These are phyloP conservation scores for Claviceps arundinis DNA, from an alignment of 2,329 filamentous ascomycete genomes.

Conservation along the genomic window DNA sequence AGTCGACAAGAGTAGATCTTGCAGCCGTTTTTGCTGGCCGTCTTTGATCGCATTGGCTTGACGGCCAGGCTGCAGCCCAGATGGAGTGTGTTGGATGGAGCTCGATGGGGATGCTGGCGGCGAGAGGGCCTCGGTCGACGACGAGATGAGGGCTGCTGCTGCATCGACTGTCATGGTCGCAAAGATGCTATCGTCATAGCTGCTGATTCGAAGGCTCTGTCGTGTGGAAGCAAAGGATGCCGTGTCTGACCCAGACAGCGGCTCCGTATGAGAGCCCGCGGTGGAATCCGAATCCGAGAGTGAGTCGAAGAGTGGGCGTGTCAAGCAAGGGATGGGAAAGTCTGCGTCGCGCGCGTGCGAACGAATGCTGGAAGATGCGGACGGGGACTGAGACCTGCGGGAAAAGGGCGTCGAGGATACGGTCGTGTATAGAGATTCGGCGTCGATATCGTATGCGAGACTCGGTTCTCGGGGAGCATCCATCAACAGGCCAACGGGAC, in stretches of 20 bases:
- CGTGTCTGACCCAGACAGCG: neutral
- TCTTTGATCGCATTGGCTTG: neutral
- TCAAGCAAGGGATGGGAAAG: neutral
- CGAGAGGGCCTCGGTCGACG: slow-evolving; percentile 1
- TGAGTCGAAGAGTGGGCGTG: neutral
- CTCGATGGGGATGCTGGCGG: neutral
- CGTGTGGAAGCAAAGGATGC: neutral
- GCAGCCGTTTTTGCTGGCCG: slow-evolving; percentile 10
- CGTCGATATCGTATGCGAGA: slow-evolving; percentile 4
- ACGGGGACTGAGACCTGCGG: neutral
- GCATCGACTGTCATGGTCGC: slow-evolving; percentile 7
- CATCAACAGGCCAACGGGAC: neutral
- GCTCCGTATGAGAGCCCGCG: neutral
- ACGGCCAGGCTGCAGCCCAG: neutral
- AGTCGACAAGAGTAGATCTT: slow-evolving; percentile 26
- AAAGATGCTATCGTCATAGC: slow-evolving; percentile 5
- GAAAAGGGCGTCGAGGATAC: neutral
- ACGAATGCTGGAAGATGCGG: neutral
- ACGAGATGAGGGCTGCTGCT: slow-evolving; percentile 4
- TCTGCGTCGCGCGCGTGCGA: neutral
- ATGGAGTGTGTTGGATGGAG: neutral
- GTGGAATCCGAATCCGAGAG: neutral
- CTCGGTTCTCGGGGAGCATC: neutral
- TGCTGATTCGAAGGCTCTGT: slow-evolving; percentile 3
- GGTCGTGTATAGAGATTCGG: slow-evolving; percentile 2